These are phyloP conservation scores for Ceratocystis cubensis DNA, from an alignment of 2,329 filamentous ascomycete genomes.

Conservation along the genomic window DNA sequence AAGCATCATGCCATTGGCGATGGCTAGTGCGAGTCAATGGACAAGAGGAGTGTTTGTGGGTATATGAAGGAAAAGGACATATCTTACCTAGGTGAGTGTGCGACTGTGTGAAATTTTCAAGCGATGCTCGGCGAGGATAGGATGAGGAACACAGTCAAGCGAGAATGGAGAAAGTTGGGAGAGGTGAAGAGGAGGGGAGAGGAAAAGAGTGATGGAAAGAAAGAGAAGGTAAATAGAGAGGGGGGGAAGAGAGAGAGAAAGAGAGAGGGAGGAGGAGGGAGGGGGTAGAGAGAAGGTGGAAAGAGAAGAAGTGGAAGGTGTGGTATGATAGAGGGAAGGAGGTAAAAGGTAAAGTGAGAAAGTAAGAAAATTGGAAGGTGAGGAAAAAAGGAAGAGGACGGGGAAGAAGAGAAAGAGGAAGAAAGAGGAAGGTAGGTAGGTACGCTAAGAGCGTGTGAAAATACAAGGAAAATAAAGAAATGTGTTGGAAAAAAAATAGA, in stretches of 20 bases:
- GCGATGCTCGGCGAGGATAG: slow-evolving; percentile 19
- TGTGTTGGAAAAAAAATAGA: not conserved
- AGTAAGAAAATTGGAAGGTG: slow-evolving; percentile 7
- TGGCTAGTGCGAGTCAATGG: slow-evolving; percentile 1
- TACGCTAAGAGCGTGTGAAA: not conserved
- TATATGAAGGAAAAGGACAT: not conserved
- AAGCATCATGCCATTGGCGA: slow-evolving; percentile 17
- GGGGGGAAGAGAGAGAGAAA: slow-evolving; percentile 25
- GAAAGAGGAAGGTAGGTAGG: not conserved
- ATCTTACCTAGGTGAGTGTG: slow-evolving; percentile 3
- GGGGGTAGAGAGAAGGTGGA: slow-evolving; percentile 23
- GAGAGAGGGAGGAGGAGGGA: slow-evolving; percentile 24
- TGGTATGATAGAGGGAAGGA: slow-evolving; percentile 37
- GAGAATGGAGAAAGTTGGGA: slow-evolving; percentile 13
- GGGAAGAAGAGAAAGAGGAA: slow-evolving; percentile 9
- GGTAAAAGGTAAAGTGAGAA: slow-evolving; percentile 30
- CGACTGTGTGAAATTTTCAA: not conserved
- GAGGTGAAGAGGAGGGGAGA: slow-evolving; percentile 24
- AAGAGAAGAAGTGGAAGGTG: slow-evolving; percentile 22
- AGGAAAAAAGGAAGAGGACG: slow-evolving; percentile 7
- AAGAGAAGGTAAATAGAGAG: slow-evolving; percentile 25
- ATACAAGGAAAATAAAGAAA: slow-evolving; percentile 5
- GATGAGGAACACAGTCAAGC: slow-evolving; percentile 14
- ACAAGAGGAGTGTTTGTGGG: not conserved
- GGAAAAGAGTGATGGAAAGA: slow-evolving; percentile 23